Evolutionary conservation across 768 basidiomycete species (phyloP).

Genomic region (Agaricus sinodeliciosus): DNA sequence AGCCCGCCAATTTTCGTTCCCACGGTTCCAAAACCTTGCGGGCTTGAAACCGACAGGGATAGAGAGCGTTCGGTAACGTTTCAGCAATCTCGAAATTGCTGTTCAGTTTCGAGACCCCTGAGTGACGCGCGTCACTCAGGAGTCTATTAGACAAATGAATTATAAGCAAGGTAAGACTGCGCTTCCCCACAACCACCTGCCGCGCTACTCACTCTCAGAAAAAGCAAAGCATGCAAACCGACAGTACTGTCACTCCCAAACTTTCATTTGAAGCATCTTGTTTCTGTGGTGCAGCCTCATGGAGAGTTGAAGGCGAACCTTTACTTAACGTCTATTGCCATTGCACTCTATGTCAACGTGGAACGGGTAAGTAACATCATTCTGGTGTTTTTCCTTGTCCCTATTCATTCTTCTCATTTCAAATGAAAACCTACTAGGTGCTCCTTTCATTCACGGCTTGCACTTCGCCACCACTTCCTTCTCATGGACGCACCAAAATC

Average conservation of each 20-base stretch:
- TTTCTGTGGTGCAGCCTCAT: constrained; percentile 48
- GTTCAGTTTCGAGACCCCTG: too few relatives aligned
- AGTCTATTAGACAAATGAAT: too few relatives aligned
- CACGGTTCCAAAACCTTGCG: too few relatives aligned
- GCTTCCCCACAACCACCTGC: too few relatives aligned
- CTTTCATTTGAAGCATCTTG: constrained; percentile 36
- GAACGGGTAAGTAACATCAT: constrained; percentile 33
- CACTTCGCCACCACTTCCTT: constrained; percentile 48
- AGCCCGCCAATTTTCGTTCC: too few relatives aligned
- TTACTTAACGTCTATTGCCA: constrained; percentile 59
- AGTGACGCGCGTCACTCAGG: too few relatives aligned
- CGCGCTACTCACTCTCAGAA: too few relatives aligned
- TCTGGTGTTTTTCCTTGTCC: constrained; percentile 10
- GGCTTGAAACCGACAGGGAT: too few relatives aligned
- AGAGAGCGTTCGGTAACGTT: too few relatives aligned
- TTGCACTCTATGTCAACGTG: constrained; percentile 58
- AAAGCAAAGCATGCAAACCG: too few relatives aligned
- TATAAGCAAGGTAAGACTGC: too few relatives aligned
- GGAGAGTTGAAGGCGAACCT: constrained; percentile 39
- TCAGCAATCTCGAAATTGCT: too few relatives aligned
- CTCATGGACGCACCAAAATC: constrained; percentile 43
- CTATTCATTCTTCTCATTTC: background rate
- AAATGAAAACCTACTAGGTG: constrained; percentile 28
- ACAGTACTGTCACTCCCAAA: background rate
- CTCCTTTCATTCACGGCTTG: constrained; percentile 55